Conservation (phyloP, 2,329 filamentous ascomycete genomes). For the Ophiocordyceps camponoti-floridani region DNA sequence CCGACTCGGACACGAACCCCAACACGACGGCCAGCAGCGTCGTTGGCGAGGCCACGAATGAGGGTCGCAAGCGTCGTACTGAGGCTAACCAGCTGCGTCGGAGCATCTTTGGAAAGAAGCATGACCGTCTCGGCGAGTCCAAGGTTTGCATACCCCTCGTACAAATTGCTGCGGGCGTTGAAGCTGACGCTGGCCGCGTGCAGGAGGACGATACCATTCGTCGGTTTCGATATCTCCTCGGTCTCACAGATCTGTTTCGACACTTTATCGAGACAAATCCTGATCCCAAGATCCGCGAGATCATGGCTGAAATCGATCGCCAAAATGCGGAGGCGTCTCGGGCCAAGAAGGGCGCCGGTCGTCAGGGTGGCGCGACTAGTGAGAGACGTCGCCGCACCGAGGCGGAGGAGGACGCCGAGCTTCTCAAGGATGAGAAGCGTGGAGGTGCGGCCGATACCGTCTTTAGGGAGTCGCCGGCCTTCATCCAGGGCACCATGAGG, state of each 20-base stretch:
- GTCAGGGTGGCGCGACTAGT: constrained; percentile 68
- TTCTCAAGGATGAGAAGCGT: constrained; percentile 70
- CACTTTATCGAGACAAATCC: constrained; percentile 98
- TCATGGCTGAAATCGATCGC: constrained; percentile 86
- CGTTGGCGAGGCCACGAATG: constrained; percentile 51
- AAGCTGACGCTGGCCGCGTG: background rate
- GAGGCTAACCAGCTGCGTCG: constrained; percentile 81
- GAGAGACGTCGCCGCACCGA: constrained; percentile 78
- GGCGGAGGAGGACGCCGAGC: constrained; percentile 90
- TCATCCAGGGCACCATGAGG: constrained; percentile 75
- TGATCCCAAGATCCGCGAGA: constrained; percentile 82
- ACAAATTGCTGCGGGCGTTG: background rate
- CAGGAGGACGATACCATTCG: constrained; percentile 91
- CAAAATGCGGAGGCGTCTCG: constrained; percentile 64
- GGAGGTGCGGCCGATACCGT: constrained; percentile 75
- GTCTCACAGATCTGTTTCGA: constrained; percentile 89
- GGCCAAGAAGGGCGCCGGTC: constrained; percentile 53
- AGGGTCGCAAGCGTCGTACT: constrained; percentile 71
- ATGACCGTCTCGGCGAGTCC: constrained; percentile 76
- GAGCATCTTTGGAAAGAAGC: constrained; percentile 88
- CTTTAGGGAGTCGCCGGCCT: constrained; percentile 87
- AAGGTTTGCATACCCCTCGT: constrained; percentile 42
- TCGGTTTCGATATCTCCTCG: constrained; percentile 84
- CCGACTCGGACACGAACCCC: constrained; percentile 48
- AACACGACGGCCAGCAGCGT: constrained; percentile 70